Percentiles rank a stretch among this genome's conserved stretches.
Evolutionary conservation across 2,329 filamentous ascomycete species (phyloP).

Genomic region (Scedosporium aurantiacum): DNA sequence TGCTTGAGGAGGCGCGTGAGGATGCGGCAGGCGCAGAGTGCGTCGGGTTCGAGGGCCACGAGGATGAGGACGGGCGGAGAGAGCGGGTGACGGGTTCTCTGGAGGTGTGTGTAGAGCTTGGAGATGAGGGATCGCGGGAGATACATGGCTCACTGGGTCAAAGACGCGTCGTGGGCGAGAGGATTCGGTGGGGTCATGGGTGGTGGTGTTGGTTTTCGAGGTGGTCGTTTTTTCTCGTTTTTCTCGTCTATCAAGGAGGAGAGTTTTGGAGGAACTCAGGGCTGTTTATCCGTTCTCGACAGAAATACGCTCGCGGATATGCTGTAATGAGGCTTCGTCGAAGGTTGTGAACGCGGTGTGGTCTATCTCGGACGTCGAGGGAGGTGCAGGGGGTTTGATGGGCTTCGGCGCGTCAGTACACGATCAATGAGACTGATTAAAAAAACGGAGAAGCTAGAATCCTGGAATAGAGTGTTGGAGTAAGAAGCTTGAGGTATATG

Average conservation of each 20-base stretch:
- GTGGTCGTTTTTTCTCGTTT: background rate
- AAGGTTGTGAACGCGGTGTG: background rate
- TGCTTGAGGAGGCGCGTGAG: conserved; percentile 87
- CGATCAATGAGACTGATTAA: background rate
- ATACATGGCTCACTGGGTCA: conserved; percentile 57
- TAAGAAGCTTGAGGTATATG: background rate
- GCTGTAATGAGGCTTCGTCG: background rate
- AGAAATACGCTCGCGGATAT: background rate
- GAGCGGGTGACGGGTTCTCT: conserved; percentile 76
- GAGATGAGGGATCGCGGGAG: conserved; percentile 81
- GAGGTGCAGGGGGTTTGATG: background rate
- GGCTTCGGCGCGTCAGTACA: background rate
- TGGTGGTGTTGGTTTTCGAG: background rate
- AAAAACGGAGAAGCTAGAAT: background rate
- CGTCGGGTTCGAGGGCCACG: conserved; percentile 87
- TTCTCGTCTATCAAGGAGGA: background rate
- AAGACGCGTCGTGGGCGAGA: conserved; percentile 17
- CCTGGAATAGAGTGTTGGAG: background rate
- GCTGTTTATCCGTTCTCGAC: no score
- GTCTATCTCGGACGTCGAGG: background rate
- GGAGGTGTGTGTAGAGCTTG: conserved; percentile 82
- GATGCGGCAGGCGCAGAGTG: conserved; percentile 89
- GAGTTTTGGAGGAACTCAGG: background rate
- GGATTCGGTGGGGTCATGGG: conserved; percentile 3
- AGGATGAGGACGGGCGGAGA: conserved; percentile 86